These are phyloP conservation scores for Termitomyces bulborhizus DNA, from an alignment of 768 basidiomycete species.

Conservation along the genomic window DNA sequence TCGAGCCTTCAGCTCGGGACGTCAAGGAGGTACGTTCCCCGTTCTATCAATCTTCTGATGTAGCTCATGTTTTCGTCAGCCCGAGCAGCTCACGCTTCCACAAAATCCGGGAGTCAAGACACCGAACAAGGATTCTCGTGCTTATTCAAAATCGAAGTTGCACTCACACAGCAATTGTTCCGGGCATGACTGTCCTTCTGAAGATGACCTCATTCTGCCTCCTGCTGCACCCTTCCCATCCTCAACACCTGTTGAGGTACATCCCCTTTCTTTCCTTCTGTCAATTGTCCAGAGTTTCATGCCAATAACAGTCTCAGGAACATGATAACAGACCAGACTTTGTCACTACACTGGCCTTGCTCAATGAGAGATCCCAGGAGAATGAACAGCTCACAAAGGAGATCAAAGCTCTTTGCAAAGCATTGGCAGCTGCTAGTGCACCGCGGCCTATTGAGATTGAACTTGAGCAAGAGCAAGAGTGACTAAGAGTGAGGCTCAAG, in stretches of 20 bases:
- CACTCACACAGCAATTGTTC: conserved; percentile 9
- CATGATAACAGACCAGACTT: conserved; percentile 24
- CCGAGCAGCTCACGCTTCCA: neutral
- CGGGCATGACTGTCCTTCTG: neutral
- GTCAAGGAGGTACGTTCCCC: conserved; percentile 3
- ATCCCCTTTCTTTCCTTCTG: neutral
- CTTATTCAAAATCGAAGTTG: conserved; percentile 10
- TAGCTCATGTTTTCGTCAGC: neutral
- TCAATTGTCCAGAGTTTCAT: neutral
- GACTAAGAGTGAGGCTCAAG: conserved; percentile 3
- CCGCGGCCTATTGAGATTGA: conserved; percentile 9
- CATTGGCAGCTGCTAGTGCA: conserved; percentile 9
- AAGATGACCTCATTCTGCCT: no score
- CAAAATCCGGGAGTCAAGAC: neutral
- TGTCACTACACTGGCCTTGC: conserved; percentile 33
- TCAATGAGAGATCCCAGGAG: conserved; percentile 49
- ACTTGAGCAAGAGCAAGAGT: conserved; percentile 15
- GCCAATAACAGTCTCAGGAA: neutral
- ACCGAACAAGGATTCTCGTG: neutral
- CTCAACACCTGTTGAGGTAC: conserved; percentile 10
- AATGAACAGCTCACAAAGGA: conserved; percentile 17
- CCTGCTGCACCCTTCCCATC: conserved; percentile 19
- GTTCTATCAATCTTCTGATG: neutral
- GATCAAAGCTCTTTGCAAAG: conserved; percentile 16
- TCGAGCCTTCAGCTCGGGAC: conserved; percentile 6